Base-by-base conservation (phyloP, 305 asterid species). In the Fraxinus floribunda region DNA sequence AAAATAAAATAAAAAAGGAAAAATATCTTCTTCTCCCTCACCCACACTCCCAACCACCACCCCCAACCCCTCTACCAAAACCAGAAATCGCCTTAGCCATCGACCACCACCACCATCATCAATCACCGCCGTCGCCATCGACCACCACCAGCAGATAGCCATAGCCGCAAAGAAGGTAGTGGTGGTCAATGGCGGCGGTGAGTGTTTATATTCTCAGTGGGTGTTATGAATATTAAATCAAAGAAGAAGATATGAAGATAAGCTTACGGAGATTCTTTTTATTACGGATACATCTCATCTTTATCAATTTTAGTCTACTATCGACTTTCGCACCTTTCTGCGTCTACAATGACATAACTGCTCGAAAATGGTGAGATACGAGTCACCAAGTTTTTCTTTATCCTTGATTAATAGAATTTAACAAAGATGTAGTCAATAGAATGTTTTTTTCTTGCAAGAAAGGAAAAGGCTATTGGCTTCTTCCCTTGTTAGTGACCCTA, bases 311-410 rank as follows among this genome's bases (percentile, higher is more conserved):
- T 73, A 52, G 86, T 77, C 90, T 95, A 80, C 86, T 91, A 26
- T 94, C 98, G 7, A 86, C 95, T 3, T 91, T 93, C 36, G 95
- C 98, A 41, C 97, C 98, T 32, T 94, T 95, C 88, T 93, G 98
- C 97, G 93, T 93, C 74, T 93, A 90, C 94, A 94, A 95, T 3
- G 99, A 93, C 83, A 89, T 94, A 94, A 94, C 94, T 77, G 85
- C 89, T 75, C 97, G 97, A 18, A 90, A 92, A 85, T 85, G 97
- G 98, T 94, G 64, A 90, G 91, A 32, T 64, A 15, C 8, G 7
- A 76, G 26, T 52, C 57, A 24, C 34, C 7, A 5, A 9, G 76
- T 44, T 35, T 64, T 76, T 70, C 80, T 62, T 83, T 60, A 30
- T 80, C 29, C n/a, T 29, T 80, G 3, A 2, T 16, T 26, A 9